Evolutionary conservation across 306 rosid genomes (phyloP), one percentile per base, ranked within the genome.

Genomic region (Pachyrhizus erosus): DNA sequence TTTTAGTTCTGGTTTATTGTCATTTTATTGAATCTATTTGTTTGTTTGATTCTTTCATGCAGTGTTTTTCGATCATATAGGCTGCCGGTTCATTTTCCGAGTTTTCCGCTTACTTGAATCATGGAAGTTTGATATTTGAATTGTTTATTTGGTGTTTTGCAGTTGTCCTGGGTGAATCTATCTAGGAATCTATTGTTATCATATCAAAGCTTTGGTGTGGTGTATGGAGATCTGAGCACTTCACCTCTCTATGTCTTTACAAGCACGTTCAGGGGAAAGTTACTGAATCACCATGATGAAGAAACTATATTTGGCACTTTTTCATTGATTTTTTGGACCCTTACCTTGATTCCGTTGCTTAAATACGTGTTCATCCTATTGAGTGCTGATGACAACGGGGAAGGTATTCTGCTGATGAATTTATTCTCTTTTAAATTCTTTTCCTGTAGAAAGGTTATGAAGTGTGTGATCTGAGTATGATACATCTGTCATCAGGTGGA

Each of bases 201-300:
- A 14, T 91, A 90, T 85, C 98, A 93, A 88, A 93, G 98, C 88
- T 90, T 91, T 75, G 98, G 98, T 15, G 97, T 93, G 17, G 97
- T 93, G 57, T 93, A 93, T 51, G 97, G 98, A 69, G 98, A 93
- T 84, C 89, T 93, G 78, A 87, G 97, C 74, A 93, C 98, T 78
- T 93, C 98, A 31, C 98, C 98, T 40, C 97, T 93, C 31, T 93
- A 93, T 74, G 97, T 91, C 70, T 93, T 84, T 61, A 77, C 88
- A 5, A 91, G 98, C 91, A 90, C 87, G 51, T 91, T 91, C 78
- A 8, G 39, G 18, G 97, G 92, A 64, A 89, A 91, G 73, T 84
- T 90, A 57, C 78, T 39, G 60, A 60, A 81, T 5, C 83, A 89
- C 76, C 78, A 45, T 5, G 89, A 84, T 49, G 94, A 93, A 84